phyloP scores from a whole-genome alignment of 306 rosid species.

The Vigna hirtella region DNA sequence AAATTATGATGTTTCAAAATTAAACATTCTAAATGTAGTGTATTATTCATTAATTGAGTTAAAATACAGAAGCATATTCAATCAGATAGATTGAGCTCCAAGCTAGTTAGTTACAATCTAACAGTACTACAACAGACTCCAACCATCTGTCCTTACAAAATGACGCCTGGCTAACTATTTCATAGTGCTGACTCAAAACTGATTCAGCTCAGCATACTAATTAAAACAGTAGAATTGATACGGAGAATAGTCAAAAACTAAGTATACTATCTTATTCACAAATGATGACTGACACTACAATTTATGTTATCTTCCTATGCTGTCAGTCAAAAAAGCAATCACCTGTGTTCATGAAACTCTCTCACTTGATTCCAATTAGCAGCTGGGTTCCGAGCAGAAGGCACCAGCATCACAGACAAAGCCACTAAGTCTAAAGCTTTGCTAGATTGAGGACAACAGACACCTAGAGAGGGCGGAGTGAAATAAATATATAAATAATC shows the following conservation, averaged over 20 bases:
- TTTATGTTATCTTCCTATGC: not conserved
- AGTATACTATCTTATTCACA: not conserved
- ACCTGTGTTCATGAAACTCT: constrained; percentile 54
- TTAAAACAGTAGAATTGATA: not conserved
- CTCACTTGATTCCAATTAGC: constrained; percentile 34
- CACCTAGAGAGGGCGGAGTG: constrained; percentile 40
- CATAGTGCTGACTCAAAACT: too few relatives aligned
- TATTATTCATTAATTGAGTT: not conserved
- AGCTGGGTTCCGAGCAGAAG: constrained; percentile 39
- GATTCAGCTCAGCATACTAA: too few relatives aligned
- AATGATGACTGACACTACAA: not conserved
- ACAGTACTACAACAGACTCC: not conserved
- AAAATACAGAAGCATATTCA: not conserved
- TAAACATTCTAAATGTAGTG: not conserved
- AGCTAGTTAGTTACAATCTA: not conserved
- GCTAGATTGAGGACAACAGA: constrained; percentile 44
- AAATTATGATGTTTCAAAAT: constrained; percentile 1
- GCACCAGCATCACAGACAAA: constrained; percentile 30
- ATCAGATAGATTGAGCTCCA: not conserved
- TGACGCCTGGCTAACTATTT: not conserved
- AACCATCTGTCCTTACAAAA: not conserved
- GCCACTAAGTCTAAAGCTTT: constrained; percentile 28
- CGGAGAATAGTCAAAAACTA: not conserved
- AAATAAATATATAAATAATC: not conserved
- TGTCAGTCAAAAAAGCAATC: constrained; percentile 19